Percentiles rank a stretch among this genome's conserved stretches.
Evolutionary conservation across 2,329 filamentous ascomycete species (phyloP).

Genomic region (Samsoniella hepiali): DNA sequence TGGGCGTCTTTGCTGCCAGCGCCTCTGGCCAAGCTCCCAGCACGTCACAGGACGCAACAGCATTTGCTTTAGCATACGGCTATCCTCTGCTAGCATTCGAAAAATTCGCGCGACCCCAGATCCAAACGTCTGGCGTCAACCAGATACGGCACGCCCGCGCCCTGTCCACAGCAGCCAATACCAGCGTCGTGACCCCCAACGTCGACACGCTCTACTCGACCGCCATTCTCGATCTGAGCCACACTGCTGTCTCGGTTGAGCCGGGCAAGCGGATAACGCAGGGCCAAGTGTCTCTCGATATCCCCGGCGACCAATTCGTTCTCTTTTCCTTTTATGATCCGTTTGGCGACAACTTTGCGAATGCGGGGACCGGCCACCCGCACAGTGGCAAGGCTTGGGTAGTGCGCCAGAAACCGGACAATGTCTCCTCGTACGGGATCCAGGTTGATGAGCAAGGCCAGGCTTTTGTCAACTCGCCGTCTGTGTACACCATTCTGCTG

Average conservation of each 20-base stretch:
- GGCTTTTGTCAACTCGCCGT: constrained; percentile 18
- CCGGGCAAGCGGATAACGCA: not conserved
- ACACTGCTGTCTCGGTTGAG: constrained; percentile 28
- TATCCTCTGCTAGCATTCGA: constrained; percentile 8
- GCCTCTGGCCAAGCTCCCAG: not conserved
- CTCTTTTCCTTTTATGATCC: constrained; percentile 5
- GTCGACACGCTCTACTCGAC: constrained; percentile 9
- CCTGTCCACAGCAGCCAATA: not conserved
- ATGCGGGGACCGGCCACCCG: constrained; percentile 23
- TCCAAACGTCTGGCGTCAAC: constrained; percentile 1
- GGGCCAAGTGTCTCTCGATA: not conserved
- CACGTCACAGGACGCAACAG: not conserved
- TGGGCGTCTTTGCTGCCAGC: not conserved
- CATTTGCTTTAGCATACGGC: not conserved
- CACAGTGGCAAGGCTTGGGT: constrained; percentile 13
- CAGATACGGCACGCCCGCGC: not conserved
- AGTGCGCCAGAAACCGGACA: constrained; percentile 15
- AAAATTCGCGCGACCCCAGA: not conserved
- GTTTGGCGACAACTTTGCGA: constrained; percentile 30
- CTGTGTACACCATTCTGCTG: constrained; percentile 17
- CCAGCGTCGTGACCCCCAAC: constrained; percentile 3
- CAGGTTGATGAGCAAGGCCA: not conserved
- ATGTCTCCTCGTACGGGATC: constrained; percentile 14
- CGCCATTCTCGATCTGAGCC: constrained; percentile 26
- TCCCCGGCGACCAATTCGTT: constrained; percentile 15